Evolutionary conservation across 768 basidiomycete species (phyloP).

Genomic region (Cantharellus cinnabarinus): DNA sequence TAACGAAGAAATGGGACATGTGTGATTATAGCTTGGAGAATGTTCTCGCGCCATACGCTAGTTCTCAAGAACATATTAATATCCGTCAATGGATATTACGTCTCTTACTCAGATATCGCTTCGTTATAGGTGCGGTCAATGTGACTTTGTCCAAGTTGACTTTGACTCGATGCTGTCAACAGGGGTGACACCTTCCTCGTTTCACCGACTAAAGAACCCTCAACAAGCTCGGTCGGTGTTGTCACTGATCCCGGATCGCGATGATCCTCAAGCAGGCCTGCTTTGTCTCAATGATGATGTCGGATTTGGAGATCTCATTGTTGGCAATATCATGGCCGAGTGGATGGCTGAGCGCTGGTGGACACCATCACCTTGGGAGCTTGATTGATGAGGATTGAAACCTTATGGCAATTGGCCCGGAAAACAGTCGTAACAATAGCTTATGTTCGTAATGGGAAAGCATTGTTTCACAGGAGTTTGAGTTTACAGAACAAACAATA

Average conservation of each 20-base stretch:
- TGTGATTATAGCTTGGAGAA: constrained; percentile 8
- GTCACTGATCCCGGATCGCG: neutral
- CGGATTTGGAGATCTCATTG: neutral
- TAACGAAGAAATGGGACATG: constrained; percentile 8
- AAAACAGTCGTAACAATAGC: too few species aligned
- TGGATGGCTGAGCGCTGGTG: constrained; percentile 6
- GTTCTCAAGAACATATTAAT: neutral
- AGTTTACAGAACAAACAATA: neutral
- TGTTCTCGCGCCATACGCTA: constrained; percentile 3
- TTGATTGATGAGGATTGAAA: too few species aligned
- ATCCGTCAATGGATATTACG: constrained; percentile 5
- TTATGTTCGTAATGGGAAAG: too few species aligned
- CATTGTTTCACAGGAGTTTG: too few species aligned
- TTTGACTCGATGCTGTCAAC: neutral
- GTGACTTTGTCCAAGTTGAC: neutral
- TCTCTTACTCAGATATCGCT: constrained; percentile 7
- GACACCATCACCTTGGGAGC: constrained; percentile 4
- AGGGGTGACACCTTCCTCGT: neutral
- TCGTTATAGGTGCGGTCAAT: constrained; percentile 7
- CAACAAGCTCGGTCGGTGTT: neutral
- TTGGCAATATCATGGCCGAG: constrained; percentile 1
- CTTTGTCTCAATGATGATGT: constrained; percentile 10
- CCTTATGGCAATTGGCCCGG: too few species aligned
- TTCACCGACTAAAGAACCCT: neutral
- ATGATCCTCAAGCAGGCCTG: neutral